Evolutionary conservation across 2,329 filamentous ascomycete species (phyloP), one percentile per base, ranked within the genome.

Genomic region (Claviceps sp.): DNA sequence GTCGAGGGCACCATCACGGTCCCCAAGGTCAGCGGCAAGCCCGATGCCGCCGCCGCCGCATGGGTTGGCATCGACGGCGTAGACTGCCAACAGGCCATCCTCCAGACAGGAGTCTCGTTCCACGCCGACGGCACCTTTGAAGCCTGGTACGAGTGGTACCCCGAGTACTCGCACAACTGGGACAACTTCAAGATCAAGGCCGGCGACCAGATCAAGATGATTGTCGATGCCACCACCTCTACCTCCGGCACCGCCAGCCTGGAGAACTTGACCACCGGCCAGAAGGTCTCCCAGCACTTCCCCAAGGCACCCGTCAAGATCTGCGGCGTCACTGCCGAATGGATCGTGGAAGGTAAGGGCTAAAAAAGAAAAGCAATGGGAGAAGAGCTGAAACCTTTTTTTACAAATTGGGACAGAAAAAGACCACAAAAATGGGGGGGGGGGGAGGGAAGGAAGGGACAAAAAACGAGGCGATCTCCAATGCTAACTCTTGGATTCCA

Each of bases 291-390:
- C 16, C 73, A 82, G 64, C 70, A 66, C 4, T 73, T 82, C 62
- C 66, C 59, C 42, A 68, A 65, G 50, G 66, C 76, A 48, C 61
- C 61, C 2, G 63, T 63, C n/a, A 55, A 59, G 16, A 70, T 81
- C 14, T 76, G 72, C 59, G 69, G 77, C 59, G 72, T 73, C 58
- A 80, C 80, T 55, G 79, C 77, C 11, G 79, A 82, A 60, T 83
- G 78, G 78, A 81, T 82, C 57, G 77, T 82, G 14, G 78, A 82
- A 65, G 22, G 50, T 51, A 42, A 20, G 50, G n/a, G 18, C 5
- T n/a, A 20, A 42, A 18, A 18, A 42, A 42, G 41, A 44, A 43
- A 26, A 18, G 44, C 26, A 34, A n/a, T 30, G 11, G 24, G 13
- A 34, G 24, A 46, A 16, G 18, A 4, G 1, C 1, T n/a, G 14